Base-by-base conservation (phyloP, 2,329 filamentous ascomycete species). In the Colletotrichum liaoningense region DNA sequence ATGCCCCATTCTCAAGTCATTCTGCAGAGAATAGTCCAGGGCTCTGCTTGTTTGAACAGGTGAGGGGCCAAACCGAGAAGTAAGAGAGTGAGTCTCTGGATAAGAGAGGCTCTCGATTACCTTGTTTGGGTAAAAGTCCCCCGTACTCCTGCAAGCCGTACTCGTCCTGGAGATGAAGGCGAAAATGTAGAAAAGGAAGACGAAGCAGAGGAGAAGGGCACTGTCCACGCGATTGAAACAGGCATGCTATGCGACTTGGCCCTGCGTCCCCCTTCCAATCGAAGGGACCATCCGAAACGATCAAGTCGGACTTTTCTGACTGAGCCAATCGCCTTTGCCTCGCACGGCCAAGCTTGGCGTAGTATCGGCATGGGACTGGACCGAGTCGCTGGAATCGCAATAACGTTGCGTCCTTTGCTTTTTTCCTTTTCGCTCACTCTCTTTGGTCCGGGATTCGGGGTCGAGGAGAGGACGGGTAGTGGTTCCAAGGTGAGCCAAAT, bases 181-280 rank as follows among this genome's bases (percentile, higher is more conserved):
- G 16, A 7, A 33, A 12, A 6, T 16, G 12, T 16, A 66, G 3
- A 24, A 6, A 33, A 12, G 12, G 52, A 24, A 19, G 3, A 24
- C 19, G 38, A 22, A 26, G 19, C 42, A 57, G 11, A n/a, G 22
- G 1, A 28, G 14, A n/a, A 28, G 38, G 26, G 35, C 66, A 72
- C 70, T 54, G 70, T 69, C 66, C 70, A 72, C 54, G 42, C 30
- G 66, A 59, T 72, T 65, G 66, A 72, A 72, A 72, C 59, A 52
- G 70, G 70, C 52, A 70, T 30, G 26, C 66, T 58, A 64, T 64
- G 70, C 70, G 66, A 52, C 65, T 58, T 52, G 38, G 63, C 58
- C 35, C 19, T 26, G 5, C 14, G 35, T 7, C 35, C 24, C 46
- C 28, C 49, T 54, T n/a, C 70, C 70, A 69, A 72, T 69, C 24